These are phyloP conservation scores for Galerina marginata DNA, from an alignment of 768 basidiomycete species.

Conservation along the genomic window DNA sequence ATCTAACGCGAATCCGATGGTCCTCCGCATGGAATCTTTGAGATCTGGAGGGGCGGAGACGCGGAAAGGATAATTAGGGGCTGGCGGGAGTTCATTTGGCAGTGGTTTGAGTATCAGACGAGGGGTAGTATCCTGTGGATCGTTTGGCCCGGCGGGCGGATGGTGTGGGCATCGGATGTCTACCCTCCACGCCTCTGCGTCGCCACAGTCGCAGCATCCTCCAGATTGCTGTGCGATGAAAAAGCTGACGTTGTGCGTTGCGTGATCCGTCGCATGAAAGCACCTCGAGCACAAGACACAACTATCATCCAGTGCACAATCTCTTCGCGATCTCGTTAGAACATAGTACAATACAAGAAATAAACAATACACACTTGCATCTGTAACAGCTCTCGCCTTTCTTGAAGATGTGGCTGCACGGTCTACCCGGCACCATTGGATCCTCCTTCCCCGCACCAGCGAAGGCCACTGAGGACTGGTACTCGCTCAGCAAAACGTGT, in stretches of 20 bases:
- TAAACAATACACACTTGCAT: slow-evolving; percentile 76
- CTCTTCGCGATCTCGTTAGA: slow-evolving; percentile 50
- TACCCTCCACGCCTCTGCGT: slow-evolving; percentile 83
- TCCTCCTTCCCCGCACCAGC: slow-evolving; percentile 66
- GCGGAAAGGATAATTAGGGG: slow-evolving; percentile 64
- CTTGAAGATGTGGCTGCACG: slow-evolving; percentile 86
- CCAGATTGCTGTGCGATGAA: slow-evolving; percentile 92
- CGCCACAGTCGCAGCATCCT: slow-evolving; percentile 95
- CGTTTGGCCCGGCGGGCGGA: slow-evolving; percentile 50
- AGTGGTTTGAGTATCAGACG: slow-evolving; percentile 42
- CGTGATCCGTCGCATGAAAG: slow-evolving; percentile 88
- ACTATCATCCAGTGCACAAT: slow-evolving; percentile 88
- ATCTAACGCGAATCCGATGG: slow-evolving; percentile 79
- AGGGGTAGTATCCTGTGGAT: slow-evolving; percentile 46
- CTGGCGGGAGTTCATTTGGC: slow-evolving; percentile 60
- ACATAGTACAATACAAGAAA: background rate
- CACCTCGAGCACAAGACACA: slow-evolving; percentile 91
- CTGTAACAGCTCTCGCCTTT: slow-evolving; percentile 93
- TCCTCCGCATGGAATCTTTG: slow-evolving; percentile 73
- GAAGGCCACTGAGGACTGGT: slow-evolving; percentile 64
- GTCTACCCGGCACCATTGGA: slow-evolving; percentile 66
- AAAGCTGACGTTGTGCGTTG: slow-evolving; percentile 90
- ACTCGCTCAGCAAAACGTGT: slow-evolving; percentile 69
- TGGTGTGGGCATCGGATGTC: slow-evolving; percentile 77
- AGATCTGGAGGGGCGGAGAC: slow-evolving; percentile 66